A percentile compares a stretch with the other conserved stretches of the same genome.
Evolutionary conservation across 192 early-diverging fungal genomes (phyloP).

Genomic region (Coemansia sp.): DNA sequence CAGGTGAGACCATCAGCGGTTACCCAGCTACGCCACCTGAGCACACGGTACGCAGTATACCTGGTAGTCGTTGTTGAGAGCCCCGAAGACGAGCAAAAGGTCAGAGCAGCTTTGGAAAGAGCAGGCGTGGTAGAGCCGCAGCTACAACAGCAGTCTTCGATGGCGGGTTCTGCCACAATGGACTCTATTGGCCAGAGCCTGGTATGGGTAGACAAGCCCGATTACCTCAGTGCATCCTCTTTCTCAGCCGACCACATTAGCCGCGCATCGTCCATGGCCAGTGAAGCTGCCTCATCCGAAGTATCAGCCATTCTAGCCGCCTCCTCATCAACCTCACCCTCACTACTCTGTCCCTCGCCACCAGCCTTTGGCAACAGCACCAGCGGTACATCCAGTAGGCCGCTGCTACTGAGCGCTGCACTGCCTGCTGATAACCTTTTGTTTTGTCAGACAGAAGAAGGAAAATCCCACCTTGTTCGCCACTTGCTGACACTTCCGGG

Average conservation of each 20-base stretch:
- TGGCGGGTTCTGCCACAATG: no score
- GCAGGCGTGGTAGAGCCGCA: constrained; percentile 2
- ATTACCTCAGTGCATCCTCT: neutral
- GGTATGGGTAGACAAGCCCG: constrained; percentile 20
- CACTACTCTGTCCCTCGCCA: no score
- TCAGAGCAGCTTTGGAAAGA: constrained; percentile 1
- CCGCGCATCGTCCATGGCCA: no score
- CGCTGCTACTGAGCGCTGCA: no score
- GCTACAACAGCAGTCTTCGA: no score
- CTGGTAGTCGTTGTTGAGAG: constrained; percentile 14
- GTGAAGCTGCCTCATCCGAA: constrained; percentile 15
- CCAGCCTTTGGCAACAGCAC: no score
- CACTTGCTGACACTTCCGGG: constrained; percentile 22
- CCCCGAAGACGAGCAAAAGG: neutral
- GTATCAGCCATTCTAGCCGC: constrained; percentile 14
- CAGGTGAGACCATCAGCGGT: neutral
- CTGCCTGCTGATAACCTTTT: constrained; percentile 3
- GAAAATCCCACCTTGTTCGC: constrained; percentile 32
- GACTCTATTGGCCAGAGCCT: constrained; percentile 5
- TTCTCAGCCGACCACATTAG: no score
- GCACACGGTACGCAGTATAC: constrained; percentile 11
- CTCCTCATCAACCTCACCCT: no score
- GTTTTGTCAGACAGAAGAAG: constrained; percentile 47
- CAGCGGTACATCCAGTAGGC: no score
- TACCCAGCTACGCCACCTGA: constrained; percentile 3